Evolutionary conservation across 2,329 filamentous ascomycete species (phyloP).

Genomic region (Rutstroemia sydowiana): DNA sequence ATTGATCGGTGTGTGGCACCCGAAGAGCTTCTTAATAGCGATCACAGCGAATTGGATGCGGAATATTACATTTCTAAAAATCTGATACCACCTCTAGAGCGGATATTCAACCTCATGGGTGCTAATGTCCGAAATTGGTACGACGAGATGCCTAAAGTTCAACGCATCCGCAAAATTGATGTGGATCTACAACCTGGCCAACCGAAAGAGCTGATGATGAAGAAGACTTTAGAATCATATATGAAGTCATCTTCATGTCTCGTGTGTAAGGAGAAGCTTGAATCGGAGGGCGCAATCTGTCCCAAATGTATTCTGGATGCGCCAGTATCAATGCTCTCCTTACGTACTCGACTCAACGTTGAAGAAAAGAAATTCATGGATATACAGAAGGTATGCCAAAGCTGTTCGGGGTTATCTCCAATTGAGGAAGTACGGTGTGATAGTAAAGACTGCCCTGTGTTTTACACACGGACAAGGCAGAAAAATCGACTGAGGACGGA

Average conservation of each 20-base stretch:
- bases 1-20: conserved; percentile 87
- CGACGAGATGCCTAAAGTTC: conserved; percentile 91
- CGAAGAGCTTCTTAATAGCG: conserved; percentile 69
- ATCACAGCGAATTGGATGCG: conserved; percentile 75
- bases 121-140: conserved; percentile 89
- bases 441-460: conserved; percentile 87
- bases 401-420: conserved; percentile 66
- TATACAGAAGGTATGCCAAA: conserved; percentile 66
- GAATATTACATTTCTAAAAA: conserved; percentile 98
- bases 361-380: conserved; percentile 59
- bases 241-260: conserved; percentile 75
- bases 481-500: conserved; percentile 37
- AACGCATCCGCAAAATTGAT: conserved; percentile 55
- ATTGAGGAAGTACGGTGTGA: conserved; percentile 79
- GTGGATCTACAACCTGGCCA: conserved; percentile 24
- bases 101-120: conserved; percentile 93
- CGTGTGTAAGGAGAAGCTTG: conserved; percentile 51
- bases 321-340: conserved; percentile 53
- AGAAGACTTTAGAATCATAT: conserved; percentile 87
- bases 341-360: conserved; percentile 54
- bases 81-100: conserved; percentile 85
- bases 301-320: conserved; percentile 44
- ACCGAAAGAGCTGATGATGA: conserved; percentile 33
- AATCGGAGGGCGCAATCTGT: conserved; percentile 48
- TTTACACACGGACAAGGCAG: conserved; percentile 69